phyloP scores from a whole-genome alignment of 768 basidiomycete genomes.

The Leccinum variicolor region DNA sequence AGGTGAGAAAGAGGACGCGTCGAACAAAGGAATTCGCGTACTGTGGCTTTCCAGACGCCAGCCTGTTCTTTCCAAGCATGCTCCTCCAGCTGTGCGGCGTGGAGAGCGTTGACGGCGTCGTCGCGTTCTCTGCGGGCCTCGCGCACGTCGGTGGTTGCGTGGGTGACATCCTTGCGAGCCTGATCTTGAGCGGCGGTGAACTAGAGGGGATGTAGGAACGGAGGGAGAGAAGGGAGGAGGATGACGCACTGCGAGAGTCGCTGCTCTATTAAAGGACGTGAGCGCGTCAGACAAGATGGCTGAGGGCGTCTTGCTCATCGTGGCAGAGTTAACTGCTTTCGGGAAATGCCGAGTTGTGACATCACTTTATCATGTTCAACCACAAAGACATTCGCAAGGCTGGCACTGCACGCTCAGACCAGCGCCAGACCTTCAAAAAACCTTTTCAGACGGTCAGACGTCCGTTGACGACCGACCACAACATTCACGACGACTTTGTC shows the following conservation, averaged over 20 bases:
- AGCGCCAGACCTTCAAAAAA: conserved; percentile 27
- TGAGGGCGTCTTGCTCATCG: conserved; percentile 34
- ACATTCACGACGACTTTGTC: conserved; percentile 36
- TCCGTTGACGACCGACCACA: conserved; percentile 24
- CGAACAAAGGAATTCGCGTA: conserved; percentile 32
- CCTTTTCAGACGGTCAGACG: conserved; percentile 24
- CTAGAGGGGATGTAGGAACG: conserved; percentile 30
- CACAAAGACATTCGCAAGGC: conserved; percentile 10
- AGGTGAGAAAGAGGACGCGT: conserved; percentile 9
- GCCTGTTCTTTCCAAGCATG: conserved; percentile 47
- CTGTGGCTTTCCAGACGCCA: conserved; percentile 42
- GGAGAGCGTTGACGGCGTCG: conserved; percentile 44
- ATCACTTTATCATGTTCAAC: background rate
- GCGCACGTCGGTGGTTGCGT: conserved; percentile 42
- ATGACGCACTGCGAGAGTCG: conserved; percentile 37
- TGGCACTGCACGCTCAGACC: conserved; percentile 8
- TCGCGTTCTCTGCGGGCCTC: conserved; percentile 51
- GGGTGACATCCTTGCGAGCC: conserved; percentile 50
- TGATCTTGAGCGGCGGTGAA: conserved; percentile 55
- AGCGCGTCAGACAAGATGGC: conserved; percentile 41
- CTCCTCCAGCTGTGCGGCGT: conserved; percentile 42
- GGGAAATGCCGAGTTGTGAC: conserved; percentile 18
- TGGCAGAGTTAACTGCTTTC: conserved; percentile 15
- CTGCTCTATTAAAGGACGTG: conserved; percentile 37
- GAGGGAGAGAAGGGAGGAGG: background rate